A percentile compares a stretch with the other conserved stretches of the same genome.
These are phyloP conservation scores for Fraxinus nigra DNA, from an alignment of 305 asterid species.

Conservation along the genomic window DNA sequence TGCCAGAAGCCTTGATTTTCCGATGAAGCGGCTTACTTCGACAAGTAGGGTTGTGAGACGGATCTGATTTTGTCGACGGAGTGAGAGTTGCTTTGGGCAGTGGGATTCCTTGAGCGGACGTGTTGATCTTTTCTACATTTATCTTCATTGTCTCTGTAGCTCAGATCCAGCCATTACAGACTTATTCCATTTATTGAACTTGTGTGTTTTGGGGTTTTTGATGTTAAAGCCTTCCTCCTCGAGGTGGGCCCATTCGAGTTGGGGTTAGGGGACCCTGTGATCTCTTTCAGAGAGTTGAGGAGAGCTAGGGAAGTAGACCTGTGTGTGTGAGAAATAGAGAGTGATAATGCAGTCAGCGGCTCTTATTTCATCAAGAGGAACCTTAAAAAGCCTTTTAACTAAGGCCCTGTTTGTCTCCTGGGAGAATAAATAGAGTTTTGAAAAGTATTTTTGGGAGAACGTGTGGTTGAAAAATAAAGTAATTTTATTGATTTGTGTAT, in stretches of 20 bases:
- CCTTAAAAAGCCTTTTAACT: background rate
- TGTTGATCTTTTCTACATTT: constrained; percentile 36
- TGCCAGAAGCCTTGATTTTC: constrained; percentile 42
- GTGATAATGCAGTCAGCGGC: constrained; percentile 49
- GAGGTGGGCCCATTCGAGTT: background rate
- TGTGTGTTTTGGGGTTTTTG: background rate
- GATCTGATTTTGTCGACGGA: constrained; percentile 59
- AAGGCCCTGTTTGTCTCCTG: no score
- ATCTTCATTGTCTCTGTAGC: constrained; percentile 52
- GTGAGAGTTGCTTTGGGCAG: constrained; percentile 19
- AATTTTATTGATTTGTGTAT: no score
- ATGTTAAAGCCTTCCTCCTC: background rate
- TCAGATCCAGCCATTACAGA: constrained; percentile 50
- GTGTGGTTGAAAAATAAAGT: no score
- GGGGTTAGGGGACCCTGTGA: background rate
- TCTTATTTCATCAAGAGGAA: constrained; percentile 21
- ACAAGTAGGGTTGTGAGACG: constrained; percentile 29
- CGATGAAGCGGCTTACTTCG: constrained; percentile 61
- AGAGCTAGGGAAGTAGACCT: background rate
- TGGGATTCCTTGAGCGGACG: constrained; percentile 18
- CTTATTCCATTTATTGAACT: background rate
- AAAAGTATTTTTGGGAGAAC: no score
- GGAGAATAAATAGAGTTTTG: no score
- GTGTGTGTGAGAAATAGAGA: background rate
- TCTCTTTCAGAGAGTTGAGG: background rate